Base-by-base conservation (phyloP, 192 early-diverging fungal species). In the Ambispora gerdemannii region DNA sequence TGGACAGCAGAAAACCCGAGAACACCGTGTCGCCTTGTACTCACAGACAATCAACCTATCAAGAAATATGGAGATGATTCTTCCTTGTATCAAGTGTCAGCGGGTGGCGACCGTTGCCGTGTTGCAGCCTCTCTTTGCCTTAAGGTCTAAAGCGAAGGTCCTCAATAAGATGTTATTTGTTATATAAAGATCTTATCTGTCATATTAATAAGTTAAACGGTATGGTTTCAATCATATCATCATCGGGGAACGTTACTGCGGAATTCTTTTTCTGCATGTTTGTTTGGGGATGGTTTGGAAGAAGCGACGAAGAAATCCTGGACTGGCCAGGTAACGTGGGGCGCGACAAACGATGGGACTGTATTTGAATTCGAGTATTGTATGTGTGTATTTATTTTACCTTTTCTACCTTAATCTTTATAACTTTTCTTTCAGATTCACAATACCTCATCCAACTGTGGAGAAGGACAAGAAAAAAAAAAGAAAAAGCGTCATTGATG, bases 241-340 rank as follows among this genome's bases (percentile, higher is more conserved):
- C 58, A 60, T 60, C 32, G 58, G 32, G 32, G 58, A 60, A 60
- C 58, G 27, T 60, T 31, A 60, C 32, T 0, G 27, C 32, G 58
- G 58, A 60, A 60, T 60, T 60, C 58, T 60, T 60, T 60, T 60
- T 24, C 58, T 52, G 51, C 34, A 63, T 63, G 62, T 32, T 6
- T 27, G 0, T 36, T 43, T 63, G 62, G 62, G 19, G 36, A 63
- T 63, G 11, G 27, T 64, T 47, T 2, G 35, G 47, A 28, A 15
- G 25, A 13, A 4, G 35, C 36, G 0, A 0, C 35, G 43, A 63
- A 63, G 62, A 19, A 2, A 62, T 62, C 60, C n/a, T n/a, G n/a
- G n/a, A n/a, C n/a, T n/a, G n/a, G n/a, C 33, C 60, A 0, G 60
- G 33, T 38, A 63, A 35, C 24, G 4, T 63, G 62, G 36, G 20